Base-by-base conservation (phyloP, 345 rosid genomes). In the Citrus medica region DNA sequence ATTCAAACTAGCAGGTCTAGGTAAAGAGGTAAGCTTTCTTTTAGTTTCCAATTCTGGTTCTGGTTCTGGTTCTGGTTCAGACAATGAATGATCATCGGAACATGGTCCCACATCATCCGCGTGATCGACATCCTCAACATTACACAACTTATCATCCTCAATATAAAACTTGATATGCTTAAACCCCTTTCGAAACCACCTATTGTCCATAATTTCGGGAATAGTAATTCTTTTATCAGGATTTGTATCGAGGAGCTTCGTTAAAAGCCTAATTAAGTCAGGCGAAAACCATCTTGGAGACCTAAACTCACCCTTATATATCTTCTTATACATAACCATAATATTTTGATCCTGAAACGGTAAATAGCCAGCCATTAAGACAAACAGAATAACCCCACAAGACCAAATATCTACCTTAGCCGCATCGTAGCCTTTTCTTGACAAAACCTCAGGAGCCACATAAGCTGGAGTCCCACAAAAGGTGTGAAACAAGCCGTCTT, bases 341-440 rank as follows among this genome's bases (percentile, higher is more conserved):
- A 93, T 66, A 81, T 93, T 95, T 32, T 88, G 91, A 79, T 93
- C 98, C 32, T 95, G 90, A 66, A 93, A 95, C 1, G 98, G 98
- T 65, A 95, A 82, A 72, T 84, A 72, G 40, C 94, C 98, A 0
- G 98, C 89, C 87, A 95, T 82, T 38, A 95, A 81, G 73, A 95
- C 95, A 84, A 90, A 93, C 30, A 93, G 79, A 73, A 95, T 84
- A 17, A 95, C 97, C 55, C 98, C 98, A 62, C 98, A 93, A 65
- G 98, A 92, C 98, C 98, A 95, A 75, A 91, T 72, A 79, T 91
- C 98, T 3, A 92, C 97, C 79, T 89, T 92, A 3, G 94, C 92
- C 0, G 97, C 98, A n/a, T 92, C 97, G 40, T 93, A 95, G 9
- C 93, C 94, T 81, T 84, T 91, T 53, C 94, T 68, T 4, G 88